phyloP scores from a whole-genome alignment of 2,329 filamentous ascomycete genomes.

The Mycosphaerella sp. region DNA sequence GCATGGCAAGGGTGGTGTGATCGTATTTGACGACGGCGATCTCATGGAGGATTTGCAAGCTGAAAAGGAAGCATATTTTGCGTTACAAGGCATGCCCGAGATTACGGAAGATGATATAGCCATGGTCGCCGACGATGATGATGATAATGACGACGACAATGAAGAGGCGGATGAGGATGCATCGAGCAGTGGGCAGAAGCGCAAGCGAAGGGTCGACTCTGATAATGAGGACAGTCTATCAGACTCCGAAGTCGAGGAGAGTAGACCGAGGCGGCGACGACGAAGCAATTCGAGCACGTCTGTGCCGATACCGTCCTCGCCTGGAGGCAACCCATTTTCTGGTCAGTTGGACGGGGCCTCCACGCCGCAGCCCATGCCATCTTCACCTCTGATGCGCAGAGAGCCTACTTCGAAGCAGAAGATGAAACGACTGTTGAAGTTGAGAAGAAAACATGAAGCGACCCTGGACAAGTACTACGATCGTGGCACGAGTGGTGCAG shows the following conservation, averaged over 20 bases:
- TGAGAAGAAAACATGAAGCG: constrained; percentile 70
- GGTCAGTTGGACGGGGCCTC: constrained; percentile 31
- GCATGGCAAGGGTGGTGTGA: constrained; percentile 75
- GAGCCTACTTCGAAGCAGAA: constrained; percentile 65
- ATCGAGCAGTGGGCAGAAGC: constrained; percentile 41
- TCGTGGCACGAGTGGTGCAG: constrained; percentile 82
- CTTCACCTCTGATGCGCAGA: constrained; percentile 54
- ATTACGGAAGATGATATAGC: constrained; percentile 67
- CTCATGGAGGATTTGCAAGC: constrained; percentile 72
- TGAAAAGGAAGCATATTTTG: constrained; percentile 77
- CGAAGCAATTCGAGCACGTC: constrained; percentile 76
- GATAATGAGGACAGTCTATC: constrained; percentile 58
- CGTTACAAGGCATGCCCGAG: constrained; percentile 86
- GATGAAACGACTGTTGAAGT: constrained; percentile 63
- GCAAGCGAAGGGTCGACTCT: constrained; percentile 73
- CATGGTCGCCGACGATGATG: constrained; percentile 50
- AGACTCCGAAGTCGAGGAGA: constrained; percentile 58
- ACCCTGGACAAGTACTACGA: constrained; percentile 78
- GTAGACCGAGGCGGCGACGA: constrained; percentile 70
- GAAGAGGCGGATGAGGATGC: constrained; percentile 29
- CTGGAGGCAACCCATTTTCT: constrained; percentile 35
- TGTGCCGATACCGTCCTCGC: constrained; percentile 65
- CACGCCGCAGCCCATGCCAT: constrained; percentile 36
- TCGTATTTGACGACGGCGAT: constrained; percentile 95
- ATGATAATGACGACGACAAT: constrained; percentile 40